Base-by-base conservation (phyloP, 805 yeast species). In the Lachancea kluyveri region DNA sequence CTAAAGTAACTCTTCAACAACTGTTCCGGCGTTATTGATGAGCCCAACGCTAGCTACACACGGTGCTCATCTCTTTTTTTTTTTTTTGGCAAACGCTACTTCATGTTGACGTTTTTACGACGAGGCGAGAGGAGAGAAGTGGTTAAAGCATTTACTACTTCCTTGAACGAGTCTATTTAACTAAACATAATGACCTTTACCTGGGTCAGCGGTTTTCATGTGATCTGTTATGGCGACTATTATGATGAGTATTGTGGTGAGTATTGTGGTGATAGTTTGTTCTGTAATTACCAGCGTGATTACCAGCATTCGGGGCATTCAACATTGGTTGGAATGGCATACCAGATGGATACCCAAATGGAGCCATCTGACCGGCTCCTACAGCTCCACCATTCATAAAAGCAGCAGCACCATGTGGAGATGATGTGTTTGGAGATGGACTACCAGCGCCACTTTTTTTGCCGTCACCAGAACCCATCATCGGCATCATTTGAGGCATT, bases 401-500 rank as follows among this genome's bases (percentile, higher is more conserved):
- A 9, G 43, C 50, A n/a, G 52, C 42, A 11, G 51, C 43, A 11
- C 46, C 41, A 18, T 50, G 56, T 12, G 54, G 54, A 8, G 57
- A 46, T 11, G 41, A 37, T 4, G 47, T 39, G 26, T 48, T 50
- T 10, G 54, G 54, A 7, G 54, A 43, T 7, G 48, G 48, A 11
- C 41, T 37, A 4, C 45, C 35, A 7, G 40, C 33, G 8, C 40
- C 36, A 21, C 39, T 46, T 12, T 42, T 30, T 23, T 18, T 17
- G 13, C 14, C 36, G 11, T 26, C 48, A n/a, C 39, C 40, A 16
- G 37, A 39, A 17, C 43, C 42, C 50, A 52, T 47, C 40, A 48
- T 38, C 24, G 54, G 48, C 44, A 50, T 43, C 54, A 51, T 50
- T 24, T 48, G 57, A 17, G 48, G 49, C 52, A 54, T 52, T 5